Evolutionary conservation across 257 asterid species (phyloP).

Genomic region (Handroanthus guayacan): DNA sequence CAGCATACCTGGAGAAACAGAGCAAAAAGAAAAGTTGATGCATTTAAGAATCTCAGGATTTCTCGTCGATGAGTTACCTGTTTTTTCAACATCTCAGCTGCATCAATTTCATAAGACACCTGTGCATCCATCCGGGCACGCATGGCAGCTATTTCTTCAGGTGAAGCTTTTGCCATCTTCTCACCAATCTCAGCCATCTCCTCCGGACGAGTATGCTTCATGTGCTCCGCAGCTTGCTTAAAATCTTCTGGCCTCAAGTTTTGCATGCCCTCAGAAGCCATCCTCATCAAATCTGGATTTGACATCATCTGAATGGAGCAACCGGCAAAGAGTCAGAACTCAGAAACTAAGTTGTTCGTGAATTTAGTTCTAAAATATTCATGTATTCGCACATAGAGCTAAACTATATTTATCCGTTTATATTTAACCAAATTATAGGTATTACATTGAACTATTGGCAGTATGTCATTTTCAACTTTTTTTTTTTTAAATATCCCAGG

Average conservation of each 20-base stretch:
- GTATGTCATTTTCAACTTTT: background rate
- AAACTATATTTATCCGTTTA: background rate
- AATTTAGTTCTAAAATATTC: background rate
- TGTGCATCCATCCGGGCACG: slow-evolving; percentile 85
- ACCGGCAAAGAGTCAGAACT: slow-evolving; percentile 9
- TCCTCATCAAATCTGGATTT: slow-evolving; percentile 85
- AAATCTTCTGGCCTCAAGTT: slow-evolving; percentile 88
- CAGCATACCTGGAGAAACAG: background rate
- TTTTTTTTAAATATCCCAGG: background rate
- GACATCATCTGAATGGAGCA: slow-evolving; percentile 87
- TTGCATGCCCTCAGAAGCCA: slow-evolving; percentile 98
- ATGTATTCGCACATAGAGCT: background rate
- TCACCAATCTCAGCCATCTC: slow-evolving; percentile 90
- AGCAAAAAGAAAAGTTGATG: slow-evolving; percentile 3
- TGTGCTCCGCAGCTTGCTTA: slow-evolving; percentile 86
- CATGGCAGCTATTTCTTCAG: slow-evolving; percentile 88
- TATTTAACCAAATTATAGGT: background rate
- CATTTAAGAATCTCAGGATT: background rate
- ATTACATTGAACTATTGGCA: background rate
- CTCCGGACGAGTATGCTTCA: slow-evolving; percentile 91
- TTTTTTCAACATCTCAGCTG: slow-evolving; percentile 87
- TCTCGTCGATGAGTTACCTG: slow-evolving; percentile 61
- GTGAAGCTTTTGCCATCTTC: slow-evolving; percentile 93
- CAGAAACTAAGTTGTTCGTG: slow-evolving; percentile 8
- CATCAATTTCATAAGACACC: slow-evolving; percentile 72